A percentile compares a stretch with the other conserved stretches of the same genome.
Evolutionary conservation across 2,329 filamentous ascomycete species (phyloP).

Genomic region (Fusarium nisikadoi): DNA sequence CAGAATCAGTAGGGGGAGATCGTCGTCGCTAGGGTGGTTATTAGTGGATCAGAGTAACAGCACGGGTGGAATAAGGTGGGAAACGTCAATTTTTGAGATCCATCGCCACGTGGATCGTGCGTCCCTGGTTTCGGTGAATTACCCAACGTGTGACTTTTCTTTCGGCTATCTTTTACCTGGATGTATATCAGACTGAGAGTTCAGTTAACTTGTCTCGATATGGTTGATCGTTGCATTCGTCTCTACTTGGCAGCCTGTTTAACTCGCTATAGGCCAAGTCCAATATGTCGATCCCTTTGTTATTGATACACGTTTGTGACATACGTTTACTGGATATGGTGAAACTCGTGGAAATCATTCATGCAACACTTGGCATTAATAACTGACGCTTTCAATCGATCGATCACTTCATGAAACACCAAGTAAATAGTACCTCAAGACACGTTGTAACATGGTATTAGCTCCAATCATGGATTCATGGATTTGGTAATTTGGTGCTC

Average conservation of each 20-base stretch:
- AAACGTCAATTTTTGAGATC: not conserved
- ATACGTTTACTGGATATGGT: too few relatives aligned
- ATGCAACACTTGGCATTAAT: too few relatives aligned
- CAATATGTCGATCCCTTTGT: not conserved
- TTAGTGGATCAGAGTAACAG: not conserved
- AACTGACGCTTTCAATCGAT: too few relatives aligned
- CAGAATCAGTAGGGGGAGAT: not conserved
- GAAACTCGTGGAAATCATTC: too few relatives aligned
- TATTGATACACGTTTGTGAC: rapidly evolving
- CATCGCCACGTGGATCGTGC: not conserved
- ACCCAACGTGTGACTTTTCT: not conserved
- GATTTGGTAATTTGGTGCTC: too few relatives aligned
- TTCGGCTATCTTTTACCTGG: not conserved
- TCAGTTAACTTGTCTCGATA: rapidly evolving
- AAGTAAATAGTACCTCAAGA: too few relatives aligned
- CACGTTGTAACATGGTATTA: too few relatives aligned
- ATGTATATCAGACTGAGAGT: not conserved
- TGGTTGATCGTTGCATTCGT: not conserved
- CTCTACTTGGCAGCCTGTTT: not conserved
- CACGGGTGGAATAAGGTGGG: not conserved
- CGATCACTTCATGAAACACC: too few relatives aligned
- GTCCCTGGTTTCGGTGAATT: not conserved
- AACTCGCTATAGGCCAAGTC: not conserved
- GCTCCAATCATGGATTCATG: too few relatives aligned
- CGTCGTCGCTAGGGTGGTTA: not conserved